Conservation (phyloP, 1,284 basidiomycete species). For the Rhodofomes roseus region DNA sequence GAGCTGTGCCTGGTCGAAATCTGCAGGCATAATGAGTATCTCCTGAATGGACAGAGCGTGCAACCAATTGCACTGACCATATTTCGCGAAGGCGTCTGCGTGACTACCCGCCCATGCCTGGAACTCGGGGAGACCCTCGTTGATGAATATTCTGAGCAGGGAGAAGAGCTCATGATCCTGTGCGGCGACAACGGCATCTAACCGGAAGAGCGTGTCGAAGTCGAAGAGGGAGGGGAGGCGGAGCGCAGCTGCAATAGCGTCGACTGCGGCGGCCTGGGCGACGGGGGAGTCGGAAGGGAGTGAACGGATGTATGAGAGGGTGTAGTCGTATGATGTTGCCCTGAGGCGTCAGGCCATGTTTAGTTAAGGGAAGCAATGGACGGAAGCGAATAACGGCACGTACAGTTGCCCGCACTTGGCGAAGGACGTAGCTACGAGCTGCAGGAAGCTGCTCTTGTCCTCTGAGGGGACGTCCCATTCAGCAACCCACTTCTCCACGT, state of each 20-base stretch:
- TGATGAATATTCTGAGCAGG: conserved; percentile 72
- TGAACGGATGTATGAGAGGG: conserved; percentile 56
- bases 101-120: conserved; percentile 60
- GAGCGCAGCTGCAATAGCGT: conserved; percentile 64
- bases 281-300: conserved; percentile 50
- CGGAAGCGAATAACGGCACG: conserved; percentile 24
- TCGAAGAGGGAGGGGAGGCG: conserved; percentile 72
- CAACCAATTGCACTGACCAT: conserved; percentile 46
- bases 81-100: conserved; percentile 47
- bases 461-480: conserved; percentile 73
- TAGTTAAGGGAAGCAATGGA: background rate
- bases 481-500: conserved; percentile 70
- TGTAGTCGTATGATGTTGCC: conserved; percentile 59
- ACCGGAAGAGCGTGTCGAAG: conserved; percentile 78
- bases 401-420: conserved; percentile 55
- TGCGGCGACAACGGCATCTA: conserved; percentile 68
- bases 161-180: conserved; percentile 67
- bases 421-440: conserved; percentile 62
- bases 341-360: conserved; percentile 30
- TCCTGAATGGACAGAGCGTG: background rate
- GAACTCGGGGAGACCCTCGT: conserved; percentile 62
- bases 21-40: conserved; percentile 25
- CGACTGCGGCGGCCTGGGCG: conserved; percentile 52
- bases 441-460: conserved; percentile 71
- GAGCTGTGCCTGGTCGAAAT: conserved; percentile 53